phyloP scores from a whole-genome alignment of 495 filamentous ascomycete species.

The Thozetella sp. region DNA sequence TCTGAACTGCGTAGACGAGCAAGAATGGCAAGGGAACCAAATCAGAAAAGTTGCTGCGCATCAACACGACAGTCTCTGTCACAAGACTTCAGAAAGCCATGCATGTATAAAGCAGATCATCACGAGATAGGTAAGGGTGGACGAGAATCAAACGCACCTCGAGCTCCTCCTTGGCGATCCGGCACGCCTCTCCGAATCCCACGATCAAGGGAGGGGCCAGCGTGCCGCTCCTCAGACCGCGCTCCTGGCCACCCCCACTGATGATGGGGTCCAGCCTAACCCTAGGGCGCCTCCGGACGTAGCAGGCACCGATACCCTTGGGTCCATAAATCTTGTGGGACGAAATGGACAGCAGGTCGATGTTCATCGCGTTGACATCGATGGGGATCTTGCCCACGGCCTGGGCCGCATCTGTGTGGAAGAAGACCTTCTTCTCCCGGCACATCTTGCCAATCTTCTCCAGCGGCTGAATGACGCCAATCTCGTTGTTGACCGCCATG shows the following conservation, averaged over 20 bases:
- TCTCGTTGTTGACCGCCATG: conserved; percentile 99
- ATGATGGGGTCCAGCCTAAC: conserved; percentile 97
- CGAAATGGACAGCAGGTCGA: conserved; percentile 99
- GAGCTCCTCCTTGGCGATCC: conserved; percentile 87
- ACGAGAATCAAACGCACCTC: conserved; percentile 59
- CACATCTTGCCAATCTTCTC: conserved; percentile 93
- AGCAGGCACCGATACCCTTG: conserved; percentile 96
- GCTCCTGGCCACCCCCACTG: conserved; percentile 92
- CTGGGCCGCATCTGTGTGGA: conserved; percentile 97
- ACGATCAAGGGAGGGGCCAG: conserved; percentile 86
- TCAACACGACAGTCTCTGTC: conserved; percentile 51
- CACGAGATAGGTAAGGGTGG: conserved; percentile 29
- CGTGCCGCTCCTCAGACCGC: conserved; percentile 91
- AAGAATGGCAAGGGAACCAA: conserved; percentile 8
- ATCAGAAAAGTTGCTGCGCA: conserved; percentile 54
- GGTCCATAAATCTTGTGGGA: conserved; percentile 99
- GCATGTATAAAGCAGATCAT: conserved; percentile 74
- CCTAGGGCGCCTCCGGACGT: conserved; percentile 85
- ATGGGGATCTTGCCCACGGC: conserved; percentile 97
- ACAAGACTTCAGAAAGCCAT: conserved; percentile 62
- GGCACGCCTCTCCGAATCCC: conserved; percentile 94
- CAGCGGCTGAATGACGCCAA: conserved; percentile 94
- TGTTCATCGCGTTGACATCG: conserved; percentile 94
- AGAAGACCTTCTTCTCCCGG: conserved; percentile 90
- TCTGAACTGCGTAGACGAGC: conserved; percentile 3